phyloP scores from a whole-genome alignment of 345 rosid species.

The Diplotaxis tenuifolia region DNA sequence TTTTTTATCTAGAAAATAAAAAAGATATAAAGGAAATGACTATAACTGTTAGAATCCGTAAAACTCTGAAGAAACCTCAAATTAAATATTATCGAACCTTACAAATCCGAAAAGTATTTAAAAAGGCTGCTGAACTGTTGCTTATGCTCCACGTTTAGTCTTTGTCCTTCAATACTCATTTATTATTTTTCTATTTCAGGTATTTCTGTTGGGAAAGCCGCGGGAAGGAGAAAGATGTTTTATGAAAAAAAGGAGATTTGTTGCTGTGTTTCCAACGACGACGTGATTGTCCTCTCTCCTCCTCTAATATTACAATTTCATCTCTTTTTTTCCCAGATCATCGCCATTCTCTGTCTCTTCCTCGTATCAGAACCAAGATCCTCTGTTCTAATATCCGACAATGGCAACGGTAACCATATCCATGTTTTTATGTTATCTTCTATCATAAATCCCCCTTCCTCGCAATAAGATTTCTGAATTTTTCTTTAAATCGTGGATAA shows the following conservation, averaged over 20 bases:
- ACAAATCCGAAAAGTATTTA: neutral
- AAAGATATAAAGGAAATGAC: neutral
- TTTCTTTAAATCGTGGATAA: neutral
- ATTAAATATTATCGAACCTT: neutral
- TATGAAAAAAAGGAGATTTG: conserved; percentile 2
- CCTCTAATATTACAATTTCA: conserved; percentile 15
- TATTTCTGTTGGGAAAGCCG: conserved; percentile 35
- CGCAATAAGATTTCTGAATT: neutral
- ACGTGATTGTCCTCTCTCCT: conserved; percentile 23
- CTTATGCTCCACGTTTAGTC: conserved; percentile 2
- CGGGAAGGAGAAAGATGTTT: conserved; percentile 33
- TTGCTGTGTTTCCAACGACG: conserved; percentile 17
- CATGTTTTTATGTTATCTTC: neutral
- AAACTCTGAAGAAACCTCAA: neutral
- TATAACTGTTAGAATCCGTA: neutral
- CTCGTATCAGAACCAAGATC: conserved; percentile 9
- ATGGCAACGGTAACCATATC: conserved; percentile 33
- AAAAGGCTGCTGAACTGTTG: conserved; percentile 13
- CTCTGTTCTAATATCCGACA: conserved; percentile 14
- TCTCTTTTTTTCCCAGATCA: conserved; percentile 18
- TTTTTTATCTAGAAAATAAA: too few relatives aligned
- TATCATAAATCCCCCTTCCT: neutral
- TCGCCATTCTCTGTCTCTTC: conserved; percentile 5
- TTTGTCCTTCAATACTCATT: neutral
- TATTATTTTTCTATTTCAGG: conserved; percentile 20